Conservation (phyloP, 2,329 filamentous ascomycete genomes). For the Fusarium concolor region DNA sequence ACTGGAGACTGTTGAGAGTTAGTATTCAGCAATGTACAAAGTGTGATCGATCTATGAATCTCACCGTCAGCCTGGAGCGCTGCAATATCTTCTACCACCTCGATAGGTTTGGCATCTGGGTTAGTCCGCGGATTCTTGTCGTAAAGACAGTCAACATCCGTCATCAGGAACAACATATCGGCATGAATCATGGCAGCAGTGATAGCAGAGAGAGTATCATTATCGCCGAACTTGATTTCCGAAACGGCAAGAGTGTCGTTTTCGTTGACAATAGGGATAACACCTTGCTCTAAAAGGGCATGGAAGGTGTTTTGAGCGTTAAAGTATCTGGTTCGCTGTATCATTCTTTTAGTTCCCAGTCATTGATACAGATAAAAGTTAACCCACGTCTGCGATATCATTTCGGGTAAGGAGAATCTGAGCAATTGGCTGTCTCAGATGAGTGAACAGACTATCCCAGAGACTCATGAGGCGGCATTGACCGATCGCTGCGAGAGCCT, state of each 20-base stretch:
- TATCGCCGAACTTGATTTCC: slow-evolving; percentile 99
- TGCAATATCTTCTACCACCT: slow-evolving; percentile 90
- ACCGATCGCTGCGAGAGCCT: slow-evolving; percentile 93
- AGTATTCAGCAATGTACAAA: slow-evolving; percentile 13
- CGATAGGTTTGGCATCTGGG: slow-evolving; percentile 87
- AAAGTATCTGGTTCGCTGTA: slow-evolving; percentile 87
- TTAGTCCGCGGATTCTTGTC: slow-evolving; percentile 92
- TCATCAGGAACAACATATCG: slow-evolving; percentile 98
- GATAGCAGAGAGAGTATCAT: slow-evolving; percentile 96
- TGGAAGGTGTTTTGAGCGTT: slow-evolving; percentile 97
- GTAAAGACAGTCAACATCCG: slow-evolving; percentile 97
- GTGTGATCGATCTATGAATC: slow-evolving; percentile 16
- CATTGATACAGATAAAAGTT: neutral
- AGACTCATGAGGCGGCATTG: slow-evolving; percentile 95
- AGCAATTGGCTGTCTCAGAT: slow-evolving; percentile 89
- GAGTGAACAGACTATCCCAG: slow-evolving; percentile 92
- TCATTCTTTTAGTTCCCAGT: slow-evolving; percentile 1
- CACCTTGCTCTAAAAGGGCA: slow-evolving; percentile 91
- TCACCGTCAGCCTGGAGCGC: slow-evolving; percentile 82
- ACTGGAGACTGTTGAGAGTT: slow-evolving; percentile 73
- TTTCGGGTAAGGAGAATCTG: slow-evolving; percentile 95
- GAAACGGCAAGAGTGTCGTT: slow-evolving; percentile 97
- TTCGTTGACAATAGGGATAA: slow-evolving; percentile 98
- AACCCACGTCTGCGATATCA: slow-evolving; percentile 88
- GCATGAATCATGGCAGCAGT: slow-evolving; percentile 97